Percentiles rank a stretch among this genome's conserved stretches.
Evolutionary conservation across 2,329 filamentous ascomycete species (phyloP).

Genomic region (Fusarium neocosmosporiellum): DNA sequence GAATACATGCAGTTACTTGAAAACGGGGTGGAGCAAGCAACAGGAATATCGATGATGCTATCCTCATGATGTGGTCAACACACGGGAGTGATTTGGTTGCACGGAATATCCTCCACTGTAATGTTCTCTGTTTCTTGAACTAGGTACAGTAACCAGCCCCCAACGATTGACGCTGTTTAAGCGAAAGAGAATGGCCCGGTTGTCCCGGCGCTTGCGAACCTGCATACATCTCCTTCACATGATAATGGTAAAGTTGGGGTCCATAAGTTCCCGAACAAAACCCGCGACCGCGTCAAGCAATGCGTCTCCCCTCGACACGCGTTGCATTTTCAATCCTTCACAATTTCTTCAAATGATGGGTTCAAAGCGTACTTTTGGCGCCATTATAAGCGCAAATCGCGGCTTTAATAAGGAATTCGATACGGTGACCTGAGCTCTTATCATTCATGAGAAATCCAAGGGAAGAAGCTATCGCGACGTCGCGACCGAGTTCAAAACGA

Average conservation of each 20-base stretch:
- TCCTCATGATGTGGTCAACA: background rate
- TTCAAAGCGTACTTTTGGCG: no score
- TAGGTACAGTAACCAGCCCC: background rate
- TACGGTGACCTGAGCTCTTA: no score
- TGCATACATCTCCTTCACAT: background rate
- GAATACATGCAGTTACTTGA: background rate
- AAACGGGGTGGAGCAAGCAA: background rate
- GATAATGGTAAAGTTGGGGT: background rate
- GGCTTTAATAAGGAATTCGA: no score
- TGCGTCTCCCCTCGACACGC: no score
- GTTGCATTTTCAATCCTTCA: no score
- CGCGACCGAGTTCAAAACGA: no score
- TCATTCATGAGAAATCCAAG: no score
- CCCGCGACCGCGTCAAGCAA: no score
- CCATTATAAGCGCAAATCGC: no score
- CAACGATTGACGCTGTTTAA: background rate
- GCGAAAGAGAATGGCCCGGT: background rate
- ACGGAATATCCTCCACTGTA: background rate
- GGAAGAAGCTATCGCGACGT: no score
- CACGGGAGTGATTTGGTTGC: background rate
- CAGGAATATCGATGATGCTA: background rate
- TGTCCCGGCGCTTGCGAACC: background rate
- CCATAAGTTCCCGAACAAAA: no score
- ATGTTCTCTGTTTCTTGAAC: background rate
- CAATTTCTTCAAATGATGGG: no score